phyloP scores from a whole-genome alignment of 2,329 filamentous ascomycete genomes.

The Sclerotinia spermophila region DNA sequence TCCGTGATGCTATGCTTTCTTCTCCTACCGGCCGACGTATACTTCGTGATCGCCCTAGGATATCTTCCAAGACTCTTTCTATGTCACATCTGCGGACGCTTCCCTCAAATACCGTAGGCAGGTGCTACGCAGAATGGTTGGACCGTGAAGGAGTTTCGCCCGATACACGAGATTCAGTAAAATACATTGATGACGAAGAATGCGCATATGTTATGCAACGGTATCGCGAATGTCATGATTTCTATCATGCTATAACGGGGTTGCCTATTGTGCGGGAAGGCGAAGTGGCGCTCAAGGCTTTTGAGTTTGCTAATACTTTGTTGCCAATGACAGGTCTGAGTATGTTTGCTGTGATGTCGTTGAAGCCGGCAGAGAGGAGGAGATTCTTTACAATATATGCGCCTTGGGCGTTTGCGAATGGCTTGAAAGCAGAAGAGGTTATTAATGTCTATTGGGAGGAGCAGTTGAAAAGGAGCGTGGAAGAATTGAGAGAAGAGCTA shows the following conservation, averaged over 20 bases:
- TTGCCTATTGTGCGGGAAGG: conserved; percentile 90
- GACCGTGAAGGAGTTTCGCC: conserved; percentile 90
- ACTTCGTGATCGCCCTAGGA: conserved; percentile 81
- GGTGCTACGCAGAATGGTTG: conserved; percentile 84
- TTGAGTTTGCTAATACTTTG: conserved; percentile 93
- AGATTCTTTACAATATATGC: conserved; percentile 73
- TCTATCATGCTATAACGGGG: conserved; percentile 92
- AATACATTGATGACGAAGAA: conserved; percentile 91
- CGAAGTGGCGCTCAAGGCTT: conserved; percentile 94
- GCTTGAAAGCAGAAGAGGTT: conserved; percentile 69
- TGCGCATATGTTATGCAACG: conserved; percentile 98
- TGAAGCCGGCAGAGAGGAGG: conserved; percentile 60
- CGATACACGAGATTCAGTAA: conserved; percentile 76
- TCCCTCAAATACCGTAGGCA: conserved; percentile 71
- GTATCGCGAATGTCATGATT: conserved; percentile 96
- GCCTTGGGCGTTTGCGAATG: conserved; percentile 88
- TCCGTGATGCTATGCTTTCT: conserved; percentile 87
- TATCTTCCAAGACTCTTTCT: conserved; percentile 69
- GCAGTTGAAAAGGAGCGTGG: conserved; percentile 78
- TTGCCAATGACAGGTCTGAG: conserved; percentile 93
- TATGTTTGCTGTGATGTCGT: conserved; percentile 63
- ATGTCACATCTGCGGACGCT: conserved; percentile 66
- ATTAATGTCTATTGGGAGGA: conserved; percentile 99
- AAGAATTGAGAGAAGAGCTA: conserved; percentile 67
- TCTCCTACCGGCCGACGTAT: conserved; percentile 83